These are phyloP conservation scores for Serendipita sp. DNA, from an alignment of 768 basidiomycete genomes.

Conservation along the genomic window DNA sequence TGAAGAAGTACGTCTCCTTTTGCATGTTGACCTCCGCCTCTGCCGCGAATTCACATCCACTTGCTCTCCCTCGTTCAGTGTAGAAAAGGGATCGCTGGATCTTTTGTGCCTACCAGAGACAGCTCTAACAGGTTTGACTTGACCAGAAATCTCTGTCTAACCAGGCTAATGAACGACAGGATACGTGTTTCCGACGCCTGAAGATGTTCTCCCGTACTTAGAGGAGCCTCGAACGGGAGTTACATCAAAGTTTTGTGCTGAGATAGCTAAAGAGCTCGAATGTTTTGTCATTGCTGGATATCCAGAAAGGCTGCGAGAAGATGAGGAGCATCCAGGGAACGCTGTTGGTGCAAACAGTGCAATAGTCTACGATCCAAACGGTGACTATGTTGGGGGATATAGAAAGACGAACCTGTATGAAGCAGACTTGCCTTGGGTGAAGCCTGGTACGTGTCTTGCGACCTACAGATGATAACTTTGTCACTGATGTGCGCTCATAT, in stretches of 20 bases:
- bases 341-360: constrained; percentile 57
- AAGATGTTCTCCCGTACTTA: constrained; percentile 54
- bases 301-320: constrained; percentile 40
- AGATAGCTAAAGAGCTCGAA: constrained; percentile 43
- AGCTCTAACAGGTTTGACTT: constrained; percentile 56
- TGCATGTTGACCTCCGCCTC: too few species aligned
- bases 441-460: constrained; percentile 55
- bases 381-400: constrained; percentile 49
- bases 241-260: constrained; percentile 58
- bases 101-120: constrained; percentile 80
- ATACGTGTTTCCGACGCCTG: constrained; percentile 59
- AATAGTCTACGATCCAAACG: constrained; percentile 46
- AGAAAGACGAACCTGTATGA: constrained; percentile 72
- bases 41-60: too few species aligned
- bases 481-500: too few species aligned
- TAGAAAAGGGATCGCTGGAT: constrained; percentile 59
- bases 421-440: constrained; percentile 71
- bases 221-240: constrained; percentile 57
- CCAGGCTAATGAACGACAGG: constrained; percentile 32
- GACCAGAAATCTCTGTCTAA: too few species aligned
- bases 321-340: constrained; percentile 20
- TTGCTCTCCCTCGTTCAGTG: constrained; percentile 26
- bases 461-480: too few species aligned
- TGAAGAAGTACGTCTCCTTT: constrained; percentile 33
- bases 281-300: constrained; percentile 74